Percentiles rank a stretch among this genome's conserved stretches.
These are phyloP conservation scores for Phoma sp. DNA, from an alignment of 2,329 filamentous ascomycete genomes.

Conservation along the genomic window DNA sequence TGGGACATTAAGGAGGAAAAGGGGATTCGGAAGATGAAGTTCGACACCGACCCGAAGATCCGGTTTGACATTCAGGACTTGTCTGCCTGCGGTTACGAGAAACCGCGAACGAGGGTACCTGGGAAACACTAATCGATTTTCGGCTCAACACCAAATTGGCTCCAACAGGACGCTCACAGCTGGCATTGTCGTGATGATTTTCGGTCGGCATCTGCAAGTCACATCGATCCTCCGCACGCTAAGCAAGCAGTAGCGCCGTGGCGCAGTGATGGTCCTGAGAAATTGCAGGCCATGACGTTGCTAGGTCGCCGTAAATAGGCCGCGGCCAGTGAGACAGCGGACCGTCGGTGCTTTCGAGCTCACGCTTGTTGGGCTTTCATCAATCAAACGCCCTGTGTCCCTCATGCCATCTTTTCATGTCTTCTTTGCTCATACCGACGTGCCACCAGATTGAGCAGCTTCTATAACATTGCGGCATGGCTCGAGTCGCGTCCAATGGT, in stretches of 20 bases:
- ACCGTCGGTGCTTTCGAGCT: constrained; percentile 18
- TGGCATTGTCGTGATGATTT: not conserved
- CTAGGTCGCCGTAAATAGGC: constrained; percentile 6
- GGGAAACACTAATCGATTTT: too few species aligned
- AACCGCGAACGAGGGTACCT: too few species aligned
- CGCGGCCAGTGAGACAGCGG: constrained; percentile 16
- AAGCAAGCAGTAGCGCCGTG: constrained; percentile 9
- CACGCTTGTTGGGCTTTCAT: constrained; percentile 9
- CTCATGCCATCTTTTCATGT: not conserved
- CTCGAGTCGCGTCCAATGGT: not conserved
- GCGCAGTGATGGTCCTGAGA: constrained; percentile 8
- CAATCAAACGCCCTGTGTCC: not conserved
- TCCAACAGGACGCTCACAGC: too few species aligned
- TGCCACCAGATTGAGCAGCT: not conserved
- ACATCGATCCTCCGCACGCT: not conserved
- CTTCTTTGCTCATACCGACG: not conserved
- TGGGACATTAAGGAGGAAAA: too few species aligned
- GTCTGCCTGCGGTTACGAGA: too few species aligned
- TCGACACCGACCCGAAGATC: too few species aligned
- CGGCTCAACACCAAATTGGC: too few species aligned
- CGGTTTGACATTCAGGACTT: too few species aligned
- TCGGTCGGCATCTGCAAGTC: not conserved
- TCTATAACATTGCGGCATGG: not conserved
- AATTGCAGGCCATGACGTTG: constrained; percentile 16
- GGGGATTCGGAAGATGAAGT: too few species aligned